These are phyloP conservation scores for Bacidia gigantensis DNA, from an alignment of 495 filamentous ascomycete genomes.

Conservation along the genomic window DNA sequence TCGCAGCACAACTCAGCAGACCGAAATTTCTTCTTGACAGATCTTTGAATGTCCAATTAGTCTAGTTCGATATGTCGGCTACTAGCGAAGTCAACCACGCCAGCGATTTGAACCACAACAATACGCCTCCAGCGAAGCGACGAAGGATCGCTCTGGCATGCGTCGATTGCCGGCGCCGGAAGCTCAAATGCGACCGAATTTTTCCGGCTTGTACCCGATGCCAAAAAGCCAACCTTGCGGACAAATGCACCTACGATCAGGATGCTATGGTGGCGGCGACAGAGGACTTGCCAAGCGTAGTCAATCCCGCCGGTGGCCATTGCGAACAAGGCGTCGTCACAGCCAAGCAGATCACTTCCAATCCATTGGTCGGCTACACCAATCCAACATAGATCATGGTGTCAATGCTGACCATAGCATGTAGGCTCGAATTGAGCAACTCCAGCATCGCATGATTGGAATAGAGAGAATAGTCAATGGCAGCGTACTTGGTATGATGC, in stretches of 20 bases:
- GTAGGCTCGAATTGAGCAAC: conserved; percentile 6
- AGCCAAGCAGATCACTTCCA: neutral
- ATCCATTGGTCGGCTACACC: neutral
- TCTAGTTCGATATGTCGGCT: too few relatives aligned
- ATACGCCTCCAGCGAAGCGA: conserved; percentile 8
- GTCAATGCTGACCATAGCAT: neutral
- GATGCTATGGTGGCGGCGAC: conserved; percentile 2
- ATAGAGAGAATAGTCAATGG: conserved; percentile 7
- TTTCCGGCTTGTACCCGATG: conserved; percentile 26
- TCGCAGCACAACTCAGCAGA: too few relatives aligned
- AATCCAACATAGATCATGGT: neutral
- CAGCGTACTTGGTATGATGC: too few relatives aligned
- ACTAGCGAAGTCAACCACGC: neutral
- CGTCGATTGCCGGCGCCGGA: conserved; percentile 25
- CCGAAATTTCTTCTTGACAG: too few relatives aligned
- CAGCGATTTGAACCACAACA: neutral
- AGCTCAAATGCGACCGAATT: conserved; percentile 25
- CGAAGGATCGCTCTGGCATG: conserved; percentile 22
- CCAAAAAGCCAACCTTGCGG: conserved; percentile 18
- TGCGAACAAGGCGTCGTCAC: neutral
- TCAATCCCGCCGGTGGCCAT: neutral
- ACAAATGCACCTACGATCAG: conserved; percentile 19
- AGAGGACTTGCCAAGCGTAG: neutral
- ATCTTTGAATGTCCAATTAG: too few relatives aligned
- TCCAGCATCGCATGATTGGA: conserved; percentile 10